phyloP scores from a whole-genome alignment of 129 eudicot genomes.

The Heracleum sosnowskyi region DNA sequence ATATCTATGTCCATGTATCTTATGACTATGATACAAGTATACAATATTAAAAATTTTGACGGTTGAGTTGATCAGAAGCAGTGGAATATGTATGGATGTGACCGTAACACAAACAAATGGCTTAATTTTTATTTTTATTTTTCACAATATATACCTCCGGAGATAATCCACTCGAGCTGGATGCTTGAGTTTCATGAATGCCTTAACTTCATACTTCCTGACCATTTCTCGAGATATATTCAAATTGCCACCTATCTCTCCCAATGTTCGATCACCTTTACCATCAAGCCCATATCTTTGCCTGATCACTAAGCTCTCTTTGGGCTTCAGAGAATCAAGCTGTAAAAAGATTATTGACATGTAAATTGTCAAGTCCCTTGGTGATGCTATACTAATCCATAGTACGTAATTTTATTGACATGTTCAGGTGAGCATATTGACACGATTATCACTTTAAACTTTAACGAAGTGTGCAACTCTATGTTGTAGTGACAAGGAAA shows the following conservation, averaged over 20 bases:
- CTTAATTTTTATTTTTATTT: not conserved
- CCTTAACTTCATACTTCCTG: conserved; percentile 89
- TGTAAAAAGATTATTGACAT: conserved; percentile 20
- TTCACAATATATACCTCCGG: conserved; percentile 54
- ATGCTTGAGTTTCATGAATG: conserved; percentile 97
- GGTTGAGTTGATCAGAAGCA: not conserved
- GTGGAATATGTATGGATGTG: conserved; percentile 15
- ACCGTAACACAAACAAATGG: not conserved
- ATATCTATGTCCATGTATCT: conserved; percentile 27
- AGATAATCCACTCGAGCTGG: conserved; percentile 86
- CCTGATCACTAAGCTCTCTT: conserved; percentile 92
- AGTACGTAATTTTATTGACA: not conserved
- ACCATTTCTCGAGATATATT: conserved; percentile 98
- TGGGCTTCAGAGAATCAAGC: conserved; percentile 95
- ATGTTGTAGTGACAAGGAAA: not conserved
- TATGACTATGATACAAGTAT: conserved; percentile 38
- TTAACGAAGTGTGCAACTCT: not conserved
- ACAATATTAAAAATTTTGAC: not conserved
- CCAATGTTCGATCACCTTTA: conserved; percentile 82
- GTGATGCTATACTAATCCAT: not conserved
- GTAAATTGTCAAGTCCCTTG: not conserved
- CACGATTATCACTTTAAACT: not conserved
- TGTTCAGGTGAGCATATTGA: not conserved
- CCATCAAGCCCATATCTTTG: conserved; percentile 98
- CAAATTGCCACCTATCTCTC: conserved; percentile 89